These are phyloP conservation scores for Phytophthora brassicae DNA, from an alignment of 352 stramenopile genomes.

Conservation along the genomic window DNA sequence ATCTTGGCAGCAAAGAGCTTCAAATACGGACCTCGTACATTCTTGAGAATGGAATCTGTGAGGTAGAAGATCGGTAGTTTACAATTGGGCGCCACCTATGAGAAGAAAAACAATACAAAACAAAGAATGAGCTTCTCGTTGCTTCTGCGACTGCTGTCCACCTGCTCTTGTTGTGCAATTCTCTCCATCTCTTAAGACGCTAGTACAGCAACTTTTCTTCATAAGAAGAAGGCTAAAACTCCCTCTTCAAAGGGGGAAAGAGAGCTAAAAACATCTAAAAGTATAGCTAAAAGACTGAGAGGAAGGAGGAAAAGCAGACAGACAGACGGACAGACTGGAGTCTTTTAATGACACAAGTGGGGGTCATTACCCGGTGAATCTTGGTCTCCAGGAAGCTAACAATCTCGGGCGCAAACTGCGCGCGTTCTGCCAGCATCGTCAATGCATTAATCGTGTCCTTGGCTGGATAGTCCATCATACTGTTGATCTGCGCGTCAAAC, in stretches of 20 bases:
- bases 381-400: slow-evolving; percentile 90
- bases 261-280: no score
- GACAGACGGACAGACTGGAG: background rate
- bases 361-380: slow-evolving; percentile 78
- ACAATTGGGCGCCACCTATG: slow-evolving; percentile 70
- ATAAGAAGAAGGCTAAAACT: no score
- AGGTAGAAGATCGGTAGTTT: slow-evolving; percentile 91
- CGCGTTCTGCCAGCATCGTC: slow-evolving; percentile 82
- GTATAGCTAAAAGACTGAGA: slow-evolving; percentile 13
- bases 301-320: background rate
- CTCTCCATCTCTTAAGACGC: no score
- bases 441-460: slow-evolving; percentile 90
- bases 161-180: no score
- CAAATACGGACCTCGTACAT: slow-evolving; percentile 76
- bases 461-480: slow-evolving; percentile 85
- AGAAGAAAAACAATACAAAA: slow-evolving; percentile 12
- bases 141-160: no score
- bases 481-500: slow-evolving; percentile 86
- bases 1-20: slow-evolving; percentile 70
- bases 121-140: background rate
- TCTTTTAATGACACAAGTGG: slow-evolving; percentile 1
- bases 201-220: no score
- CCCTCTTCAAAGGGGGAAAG: no score
- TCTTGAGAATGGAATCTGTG: slow-evolving; percentile 91
- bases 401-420: slow-evolving; percentile 77